Evolutionary conservation across 768 basidiomycete genomes (phyloP), one percentile per base, ranked within the genome.

Genomic region (Clathrus columnatus): DNA sequence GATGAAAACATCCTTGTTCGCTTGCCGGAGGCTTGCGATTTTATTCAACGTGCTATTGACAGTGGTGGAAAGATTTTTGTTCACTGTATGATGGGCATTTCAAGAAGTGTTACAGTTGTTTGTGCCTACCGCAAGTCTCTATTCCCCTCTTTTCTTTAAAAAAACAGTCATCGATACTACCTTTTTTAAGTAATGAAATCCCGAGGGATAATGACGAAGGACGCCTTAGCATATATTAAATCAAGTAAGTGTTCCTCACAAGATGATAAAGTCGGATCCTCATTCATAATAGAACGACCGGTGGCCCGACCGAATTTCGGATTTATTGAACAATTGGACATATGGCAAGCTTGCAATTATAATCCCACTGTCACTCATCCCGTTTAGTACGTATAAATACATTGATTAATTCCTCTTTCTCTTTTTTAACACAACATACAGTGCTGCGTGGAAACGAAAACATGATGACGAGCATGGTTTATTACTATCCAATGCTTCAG

Each of bases 91-190:
- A 81, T 83, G 63, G 84, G 84, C 54, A 66, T 83, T 51, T 84
- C 83, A 57, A 74, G 84, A 62, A 81, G 82, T 54, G 81, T 84
- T 6, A 73, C 83, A 2, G 83, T 89, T 20, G 76, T 89, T 53
- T 84, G 84, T 41, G 88, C 87, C 43, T 91, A 90, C 63, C 67
- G 88, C 89, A 64, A 69, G 85, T 65, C 30, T 30, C 23, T 53
- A 48, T 51, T 43, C 56, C 20, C 16, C 26, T 1, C 18, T 24
- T 36, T 14, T n/a, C 5, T 23, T 10, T 51, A 51, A 17, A 23
- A 11, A 36, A 30, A 24, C n/a, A 5, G 16, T 16, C n/a, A 17
- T 41, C 17, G 17, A 7, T 51, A 18, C 23, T 3, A 27, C 14
- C 23, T 23, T 53, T 21, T 43, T 21, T 20, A 8, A 55, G 54